These are phyloP conservation scores for Pseudevernia furfuracea DNA, from an alignment of 495 filamentous ascomycete genomes.

Conservation along the genomic window DNA sequence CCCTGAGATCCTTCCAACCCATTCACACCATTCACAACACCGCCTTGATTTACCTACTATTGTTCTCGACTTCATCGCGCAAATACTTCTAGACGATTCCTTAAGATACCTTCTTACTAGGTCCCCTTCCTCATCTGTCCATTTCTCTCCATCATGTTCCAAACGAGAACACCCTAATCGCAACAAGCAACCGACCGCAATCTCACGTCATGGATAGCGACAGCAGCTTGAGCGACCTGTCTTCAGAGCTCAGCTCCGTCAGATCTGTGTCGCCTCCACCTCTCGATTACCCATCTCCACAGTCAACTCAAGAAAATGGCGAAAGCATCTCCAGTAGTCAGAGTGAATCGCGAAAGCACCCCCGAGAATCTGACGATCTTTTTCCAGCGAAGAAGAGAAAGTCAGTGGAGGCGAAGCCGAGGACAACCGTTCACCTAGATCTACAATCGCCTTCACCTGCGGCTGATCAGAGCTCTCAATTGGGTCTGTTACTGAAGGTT, in stretches of 20 bases:
- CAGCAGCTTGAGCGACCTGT: slow-evolving; percentile 35
- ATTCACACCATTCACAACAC: slow-evolving; percentile 9
- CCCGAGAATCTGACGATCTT: slow-evolving; percentile 43
- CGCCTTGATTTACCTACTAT: neutral
- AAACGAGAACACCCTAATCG: slow-evolving; percentile 10
- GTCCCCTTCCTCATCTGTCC: neutral
- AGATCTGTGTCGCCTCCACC: slow-evolving; percentile 48
- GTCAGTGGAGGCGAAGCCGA: slow-evolving; percentile 59
- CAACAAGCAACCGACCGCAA: slow-evolving; percentile 5
- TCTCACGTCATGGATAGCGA: slow-evolving; percentile 36
- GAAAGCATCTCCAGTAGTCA: slow-evolving; percentile 22
- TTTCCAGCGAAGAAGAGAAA: slow-evolving; percentile 69
- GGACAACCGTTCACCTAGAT: slow-evolving; percentile 70
- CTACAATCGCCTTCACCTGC: slow-evolving; percentile 43
- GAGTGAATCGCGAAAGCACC: slow-evolving; percentile 16
- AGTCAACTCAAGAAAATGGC: slow-evolving; percentile 50
- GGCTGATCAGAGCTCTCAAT: slow-evolving; percentile 46
- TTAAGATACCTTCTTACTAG: neutral
- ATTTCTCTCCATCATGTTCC: slow-evolving; percentile 4
- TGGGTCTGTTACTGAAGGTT: slow-evolving; percentile 64
- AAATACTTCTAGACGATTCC: neutral
- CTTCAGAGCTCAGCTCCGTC: slow-evolving; percentile 50
- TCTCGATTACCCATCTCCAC: slow-evolving; percentile 45
- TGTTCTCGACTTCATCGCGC: neutral
- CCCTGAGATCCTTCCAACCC: slow-evolving; percentile 2